These are phyloP conservation scores for Daldinia bambusicola DNA, from an alignment of 495 filamentous ascomycete genomes.

Conservation along the genomic window DNA sequence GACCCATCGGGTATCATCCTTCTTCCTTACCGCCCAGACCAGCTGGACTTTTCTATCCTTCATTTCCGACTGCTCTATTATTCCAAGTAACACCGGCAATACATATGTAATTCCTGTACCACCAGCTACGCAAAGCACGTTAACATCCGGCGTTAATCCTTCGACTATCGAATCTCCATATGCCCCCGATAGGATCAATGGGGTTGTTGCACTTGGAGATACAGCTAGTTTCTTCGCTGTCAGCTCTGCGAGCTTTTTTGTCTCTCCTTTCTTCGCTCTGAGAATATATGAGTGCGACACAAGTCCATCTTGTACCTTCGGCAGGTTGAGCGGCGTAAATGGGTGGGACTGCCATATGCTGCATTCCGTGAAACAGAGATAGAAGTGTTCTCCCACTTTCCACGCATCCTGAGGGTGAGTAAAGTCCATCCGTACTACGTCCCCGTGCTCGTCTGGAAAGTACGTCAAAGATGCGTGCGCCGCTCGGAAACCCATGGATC, in stretches of 20 bases:
- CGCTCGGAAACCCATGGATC: slow-evolving; percentile 58
- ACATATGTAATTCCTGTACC: slow-evolving; percentile 73
- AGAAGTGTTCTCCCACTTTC: slow-evolving; percentile 73
- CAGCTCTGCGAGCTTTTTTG: slow-evolving; percentile 61
- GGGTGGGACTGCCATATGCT: slow-evolving; percentile 76
- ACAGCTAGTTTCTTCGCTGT: slow-evolving; percentile 47
- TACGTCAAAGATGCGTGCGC: slow-evolving; percentile 59
- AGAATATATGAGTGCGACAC: slow-evolving; percentile 71
- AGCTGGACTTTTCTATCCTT: slow-evolving; percentile 61
- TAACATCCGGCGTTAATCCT: slow-evolving; percentile 54
- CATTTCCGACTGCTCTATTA: slow-evolving; percentile 50
- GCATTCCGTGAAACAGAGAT: slow-evolving; percentile 67
- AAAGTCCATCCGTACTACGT: slow-evolving; percentile 67
- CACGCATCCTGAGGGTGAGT: slow-evolving; percentile 65
- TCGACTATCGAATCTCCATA: slow-evolving; percentile 65
- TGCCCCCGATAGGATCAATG: slow-evolving; percentile 66
- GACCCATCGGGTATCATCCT: slow-evolving; percentile 67
- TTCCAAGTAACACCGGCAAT: slow-evolving; percentile 62
- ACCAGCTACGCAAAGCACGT: slow-evolving; percentile 70
- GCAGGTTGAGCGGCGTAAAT: slow-evolving; percentile 68
- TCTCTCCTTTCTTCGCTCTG: slow-evolving; percentile 68
- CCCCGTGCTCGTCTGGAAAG: slow-evolving; percentile 63
- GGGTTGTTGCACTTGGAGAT: slow-evolving; percentile 50
- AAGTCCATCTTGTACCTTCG: slow-evolving; percentile 45
- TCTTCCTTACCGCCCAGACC: slow-evolving; percentile 68